Conservation (phyloP, 2,329 filamentous ascomycete species). For the Penicillium hesseltinei region DNA sequence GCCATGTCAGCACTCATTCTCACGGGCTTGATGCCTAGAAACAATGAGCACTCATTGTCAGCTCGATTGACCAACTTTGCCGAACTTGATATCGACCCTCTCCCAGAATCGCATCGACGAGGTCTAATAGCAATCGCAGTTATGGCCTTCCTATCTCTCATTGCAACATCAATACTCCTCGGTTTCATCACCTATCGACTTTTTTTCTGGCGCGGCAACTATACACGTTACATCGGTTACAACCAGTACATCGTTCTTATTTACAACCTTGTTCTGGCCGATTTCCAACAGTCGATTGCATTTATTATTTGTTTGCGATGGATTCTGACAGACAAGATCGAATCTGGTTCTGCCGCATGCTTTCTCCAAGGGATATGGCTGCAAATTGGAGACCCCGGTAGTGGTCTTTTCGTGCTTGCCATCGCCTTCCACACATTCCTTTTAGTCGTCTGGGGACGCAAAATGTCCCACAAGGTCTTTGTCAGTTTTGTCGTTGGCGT, state of each 20-base stretch:
- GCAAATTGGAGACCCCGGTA: constrained; percentile 53
- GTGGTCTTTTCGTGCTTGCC: constrained; percentile 54
- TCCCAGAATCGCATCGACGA: constrained; percentile 33
- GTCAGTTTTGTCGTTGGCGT: constrained; percentile 44
- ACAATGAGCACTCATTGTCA: constrained; percentile 18
- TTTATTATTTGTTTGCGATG: constrained; percentile 52
- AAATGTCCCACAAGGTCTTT: constrained; percentile 48
- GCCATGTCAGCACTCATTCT: constrained; percentile 18
- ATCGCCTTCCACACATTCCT: constrained; percentile 56
- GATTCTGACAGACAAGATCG: constrained; percentile 46
- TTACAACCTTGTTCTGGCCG: constrained; percentile 53
- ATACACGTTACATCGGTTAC: constrained; percentile 51
- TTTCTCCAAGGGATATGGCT: constrained; percentile 53
- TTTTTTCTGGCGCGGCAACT: constrained; percentile 51
- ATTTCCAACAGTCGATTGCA: constrained; percentile 53
- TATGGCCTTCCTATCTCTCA: constrained; percentile 48
- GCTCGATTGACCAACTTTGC: constrained; percentile 21
- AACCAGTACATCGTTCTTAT: constrained; percentile 57
- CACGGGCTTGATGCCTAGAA: constrained; percentile 15
- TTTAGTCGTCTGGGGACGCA: constrained; percentile 49
- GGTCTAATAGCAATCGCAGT: constrained; percentile 50
- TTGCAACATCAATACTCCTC: constrained; percentile 46
- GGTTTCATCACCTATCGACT: constrained; percentile 52
- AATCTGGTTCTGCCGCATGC: constrained; percentile 46
- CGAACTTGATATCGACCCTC: constrained; percentile 33